These are phyloP conservation scores for Lipomyces chichibuensis DNA, from an alignment of 805 yeast genomes.

Conservation along the genomic window DNA sequence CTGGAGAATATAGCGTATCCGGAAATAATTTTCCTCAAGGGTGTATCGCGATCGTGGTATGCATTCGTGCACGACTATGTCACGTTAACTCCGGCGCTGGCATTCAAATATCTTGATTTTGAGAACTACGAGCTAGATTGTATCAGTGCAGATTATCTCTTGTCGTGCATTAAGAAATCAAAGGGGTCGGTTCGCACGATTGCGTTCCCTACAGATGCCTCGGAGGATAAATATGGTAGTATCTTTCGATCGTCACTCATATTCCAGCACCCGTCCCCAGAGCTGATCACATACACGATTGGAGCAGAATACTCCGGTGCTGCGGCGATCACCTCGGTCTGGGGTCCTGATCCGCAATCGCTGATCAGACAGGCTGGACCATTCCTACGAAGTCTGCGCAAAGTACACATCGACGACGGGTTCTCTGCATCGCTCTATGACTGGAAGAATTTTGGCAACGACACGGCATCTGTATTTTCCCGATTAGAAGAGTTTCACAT, in stretches of 20 bases:
- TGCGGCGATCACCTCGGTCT: constrained; percentile 6
- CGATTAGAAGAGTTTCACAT: constrained; percentile 15
- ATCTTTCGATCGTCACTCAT: constrained; percentile 21
- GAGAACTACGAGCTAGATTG: constrained; percentile 4
- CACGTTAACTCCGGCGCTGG: constrained; percentile 7
- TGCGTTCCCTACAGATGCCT: constrained; percentile 4
- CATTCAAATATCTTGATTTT: constrained; percentile 24
- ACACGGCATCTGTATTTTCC: constrained; percentile 11
- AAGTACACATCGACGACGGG: constrained; percentile 22
- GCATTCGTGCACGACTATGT: constrained; percentile 16
- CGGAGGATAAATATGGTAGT: constrained; percentile 16
- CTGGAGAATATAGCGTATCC: constrained; percentile 26
- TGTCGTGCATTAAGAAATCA: constrained; percentile 20
- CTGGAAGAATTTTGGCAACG: neutral
- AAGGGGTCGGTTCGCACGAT: constrained; percentile 13
- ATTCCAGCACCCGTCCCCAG: constrained; percentile 15
- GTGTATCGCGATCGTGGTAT: constrained; percentile 24
- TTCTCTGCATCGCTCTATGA: constrained; percentile 14
- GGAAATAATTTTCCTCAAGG: constrained; percentile 7
- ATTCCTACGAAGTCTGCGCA: neutral
- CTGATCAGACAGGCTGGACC: constrained; percentile 15
- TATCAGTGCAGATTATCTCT: constrained; percentile 28
- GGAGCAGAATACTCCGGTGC: constrained; percentile 19
- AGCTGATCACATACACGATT: constrained; percentile 17
- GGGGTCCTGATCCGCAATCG: constrained; percentile 26